Evolutionary conservation across 768 basidiomycete species (phyloP), one percentile per base, ranked within the genome.

Genomic region (Trametes cinnabarina): DNA sequence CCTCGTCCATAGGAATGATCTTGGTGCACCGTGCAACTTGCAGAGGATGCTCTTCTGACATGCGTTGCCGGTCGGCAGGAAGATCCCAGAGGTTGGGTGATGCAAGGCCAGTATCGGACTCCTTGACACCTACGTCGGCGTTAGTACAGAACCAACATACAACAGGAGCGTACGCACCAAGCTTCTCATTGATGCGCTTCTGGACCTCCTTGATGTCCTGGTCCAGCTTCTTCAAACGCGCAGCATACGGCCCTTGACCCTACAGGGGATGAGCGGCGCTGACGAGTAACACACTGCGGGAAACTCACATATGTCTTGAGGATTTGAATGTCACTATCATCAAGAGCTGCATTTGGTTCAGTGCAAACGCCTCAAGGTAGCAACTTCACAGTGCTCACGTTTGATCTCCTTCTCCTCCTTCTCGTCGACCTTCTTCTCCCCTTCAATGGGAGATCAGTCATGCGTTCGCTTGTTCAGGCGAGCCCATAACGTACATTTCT

Each of bases 21-120:
- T 98, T 99, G 39, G 96, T 98, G 79, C 97, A 99, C 25, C 97
- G 86, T 0, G 97, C 97, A 30, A 99, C 97, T 72, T 98, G 96
- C 19, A 98, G 75, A 1, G 97, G 90, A 65, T 98, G 94, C 68
- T 96, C 94, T 67, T 92, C 88, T 40, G 82, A 78, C 88, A 95
- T 94, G 48, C 96, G 85, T 60, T 90, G 88, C 65, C 88, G 82
- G 74, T 99, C 97, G 5, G 94, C 94, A 35, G 89, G 83, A 55
- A 97, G 84, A 73, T 99, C 97, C 97, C 97, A 99, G 22, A 98
- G 77, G 70, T 98, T 98, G 10, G 97, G 96, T 10, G 94, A 86
- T 2, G 97, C 94, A 53, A 99, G 83, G 47, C 97, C 97, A 12
- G 97, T 99, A 73, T 98, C 97, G 2, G 92, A 94, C 72, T 99